These are phyloP conservation scores for Carnegiea gigantea DNA, from an alignment of 179 eudicot genomes.

Conservation along the genomic window DNA sequence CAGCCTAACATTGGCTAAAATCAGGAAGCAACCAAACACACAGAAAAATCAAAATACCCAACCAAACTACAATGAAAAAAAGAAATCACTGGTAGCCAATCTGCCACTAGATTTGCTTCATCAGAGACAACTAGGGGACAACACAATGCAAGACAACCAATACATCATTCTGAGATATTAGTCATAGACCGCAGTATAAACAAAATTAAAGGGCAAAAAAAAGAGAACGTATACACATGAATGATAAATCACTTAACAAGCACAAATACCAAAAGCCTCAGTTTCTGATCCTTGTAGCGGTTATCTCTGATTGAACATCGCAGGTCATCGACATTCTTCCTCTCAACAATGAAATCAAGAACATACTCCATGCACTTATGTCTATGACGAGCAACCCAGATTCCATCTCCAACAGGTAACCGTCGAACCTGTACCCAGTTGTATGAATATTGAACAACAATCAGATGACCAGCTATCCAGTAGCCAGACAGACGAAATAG, in stretches of 20 bases:
- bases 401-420: constrained; percentile 90
- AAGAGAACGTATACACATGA: too few relatives aligned
- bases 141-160: background rate
- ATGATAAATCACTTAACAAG: background rate
- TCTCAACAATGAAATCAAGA: constrained; percentile 92
- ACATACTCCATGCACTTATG: constrained; percentile 61
- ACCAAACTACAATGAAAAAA: background rate
- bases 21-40: background rate
- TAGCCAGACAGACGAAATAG: background rate
- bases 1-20: background rate
- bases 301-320: constrained; percentile 81
- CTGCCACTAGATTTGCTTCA: background rate
- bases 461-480: background rate
- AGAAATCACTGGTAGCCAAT: background rate
- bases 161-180: background rate
- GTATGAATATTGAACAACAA: background rate
- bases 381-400: constrained; percentile 93
- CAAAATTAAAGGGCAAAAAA: background rate
- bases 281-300: constrained; percentile 85
- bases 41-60: background rate
- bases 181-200: background rate
- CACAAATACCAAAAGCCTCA: constrained; percentile 72
- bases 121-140: background rate
- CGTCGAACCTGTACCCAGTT: constrained; percentile 50
- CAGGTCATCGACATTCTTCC: constrained; percentile 88